These are phyloP conservation scores for Trametes maxima DNA, from an alignment of 768 basidiomycete species.

Conservation along the genomic window DNA sequence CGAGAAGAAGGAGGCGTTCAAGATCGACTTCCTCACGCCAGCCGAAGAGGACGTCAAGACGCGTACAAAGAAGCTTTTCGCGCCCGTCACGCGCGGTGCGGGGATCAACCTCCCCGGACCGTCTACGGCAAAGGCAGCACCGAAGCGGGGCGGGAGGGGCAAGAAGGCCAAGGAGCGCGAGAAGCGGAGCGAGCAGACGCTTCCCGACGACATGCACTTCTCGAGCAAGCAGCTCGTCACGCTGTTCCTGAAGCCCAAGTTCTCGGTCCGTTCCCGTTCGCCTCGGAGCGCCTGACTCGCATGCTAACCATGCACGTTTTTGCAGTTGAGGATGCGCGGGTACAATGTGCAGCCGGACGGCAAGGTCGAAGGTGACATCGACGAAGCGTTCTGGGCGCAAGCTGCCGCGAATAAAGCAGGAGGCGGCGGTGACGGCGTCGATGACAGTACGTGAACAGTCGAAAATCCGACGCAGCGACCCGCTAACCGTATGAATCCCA, in stretches of 20 bases:
- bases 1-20: slow-evolving; percentile 80
- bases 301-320: not conserved
- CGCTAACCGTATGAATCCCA: slow-evolving; percentile 8
- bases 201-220: slow-evolving; percentile 99
- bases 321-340: slow-evolving; percentile 88
- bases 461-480: not conserved
- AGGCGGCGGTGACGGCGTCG: slow-evolving; percentile 52
- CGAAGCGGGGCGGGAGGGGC: slow-evolving; percentile 44
- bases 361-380: slow-evolving; percentile 82
- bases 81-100: slow-evolving; percentile 68
- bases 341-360: slow-evolving; percentile 57
- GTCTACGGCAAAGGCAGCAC: slow-evolving; percentile 25
- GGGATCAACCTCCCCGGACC: slow-evolving; percentile 62
- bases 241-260: slow-evolving; percentile 95
- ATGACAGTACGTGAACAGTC: slow-evolving; percentile 56
- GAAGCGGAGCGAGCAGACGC: slow-evolving; percentile 70
- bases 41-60: slow-evolving; percentile 61
- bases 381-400: slow-evolving; percentile 97
- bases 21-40: slow-evolving; percentile 75
- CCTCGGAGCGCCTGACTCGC: not conserved
- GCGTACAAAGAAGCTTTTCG: slow-evolving; percentile 72
- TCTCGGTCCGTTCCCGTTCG: slow-evolving; percentile 64
- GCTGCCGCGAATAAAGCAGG: slow-evolving; percentile 83
- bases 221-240: slow-evolving; percentile 87
- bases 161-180: slow-evolving; percentile 52